These are phyloP conservation scores for Sporisorium graminicola DNA, from an alignment of 1,284 basidiomycete genomes.

Conservation along the genomic window DNA sequence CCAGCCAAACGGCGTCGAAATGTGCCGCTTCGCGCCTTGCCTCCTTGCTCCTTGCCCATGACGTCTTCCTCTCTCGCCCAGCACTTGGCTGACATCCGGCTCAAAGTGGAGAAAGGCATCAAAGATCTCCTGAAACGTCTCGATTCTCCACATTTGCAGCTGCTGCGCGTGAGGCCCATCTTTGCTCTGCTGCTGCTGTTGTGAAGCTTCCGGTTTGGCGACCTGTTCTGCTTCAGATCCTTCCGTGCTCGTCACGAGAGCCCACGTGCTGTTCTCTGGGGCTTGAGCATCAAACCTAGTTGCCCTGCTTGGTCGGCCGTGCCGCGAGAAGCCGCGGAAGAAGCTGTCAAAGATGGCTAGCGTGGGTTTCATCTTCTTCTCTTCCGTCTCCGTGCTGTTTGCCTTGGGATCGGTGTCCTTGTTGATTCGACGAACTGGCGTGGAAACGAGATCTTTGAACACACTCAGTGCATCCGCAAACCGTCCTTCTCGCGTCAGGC, in stretches of 20 bases:
- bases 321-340: constrained; percentile 38
- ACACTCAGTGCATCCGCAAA: constrained; percentile 42
- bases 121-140: constrained; percentile 46
- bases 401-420: background rate
- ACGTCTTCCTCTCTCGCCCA: background rate
- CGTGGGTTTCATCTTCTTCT: constrained; percentile 26
- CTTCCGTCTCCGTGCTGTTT: background rate
- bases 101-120: constrained; percentile 31
- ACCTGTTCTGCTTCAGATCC: background rate
- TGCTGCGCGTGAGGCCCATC: constrained; percentile 8
- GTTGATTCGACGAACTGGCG: constrained; percentile 5
- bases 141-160: constrained; percentile 33
- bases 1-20: constrained; percentile 26
- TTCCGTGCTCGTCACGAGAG: background rate
- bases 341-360: constrained; percentile 42
- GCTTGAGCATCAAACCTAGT: constrained; percentile 12
- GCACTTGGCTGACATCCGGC: constrained; percentile 16
- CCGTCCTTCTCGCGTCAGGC: constrained; percentile 29
- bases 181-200: background rate
- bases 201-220: background rate
- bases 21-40: background rate
- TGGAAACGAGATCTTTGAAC: constrained; percentile 45
- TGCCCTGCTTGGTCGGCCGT: constrained; percentile 18
- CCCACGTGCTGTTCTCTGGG: constrained; percentile 30
- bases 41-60: background rate